Evolutionary conservation across 768 basidiomycete genomes (phyloP).

Genomic region (Exsudoporus frostii): DNA sequence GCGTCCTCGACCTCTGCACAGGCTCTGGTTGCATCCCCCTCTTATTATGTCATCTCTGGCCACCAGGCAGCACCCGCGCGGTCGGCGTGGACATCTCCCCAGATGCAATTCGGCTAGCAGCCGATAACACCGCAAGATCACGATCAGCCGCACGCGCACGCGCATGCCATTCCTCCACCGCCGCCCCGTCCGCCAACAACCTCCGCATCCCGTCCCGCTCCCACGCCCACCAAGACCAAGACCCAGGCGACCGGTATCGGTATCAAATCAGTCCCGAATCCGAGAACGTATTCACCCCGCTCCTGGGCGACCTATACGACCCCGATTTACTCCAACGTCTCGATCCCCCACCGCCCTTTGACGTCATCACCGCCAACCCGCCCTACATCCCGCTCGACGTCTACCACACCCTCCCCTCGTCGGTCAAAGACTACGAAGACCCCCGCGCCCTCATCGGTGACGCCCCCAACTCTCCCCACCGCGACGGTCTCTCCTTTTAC

Average conservation of each 20-base stretch:
- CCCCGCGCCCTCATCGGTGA: conserved; percentile 79
- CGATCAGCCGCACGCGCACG: not conserved
- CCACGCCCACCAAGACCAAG: not conserved
- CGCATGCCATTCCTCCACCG: conserved; percentile 8
- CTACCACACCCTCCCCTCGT: conserved; percentile 59
- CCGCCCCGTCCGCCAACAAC: not conserved
- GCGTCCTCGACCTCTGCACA: conserved; percentile 86
- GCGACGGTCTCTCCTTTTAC: conserved; percentile 66
- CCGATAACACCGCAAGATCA: conserved; percentile 39
- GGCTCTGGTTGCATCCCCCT: conserved; percentile 92
- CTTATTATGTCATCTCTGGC: conserved; percentile 67
- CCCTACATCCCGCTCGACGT: conserved; percentile 77
- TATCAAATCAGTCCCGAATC: not conserved
- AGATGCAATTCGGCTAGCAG: conserved; percentile 51
- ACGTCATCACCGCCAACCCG: conserved; percentile 81
- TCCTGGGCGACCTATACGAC: conserved; percentile 45
- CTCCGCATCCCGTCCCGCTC: not conserved
- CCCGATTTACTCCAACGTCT: conserved; percentile 25
- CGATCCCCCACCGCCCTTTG: conserved; percentile 50
- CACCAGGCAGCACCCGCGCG: conserved; percentile 50
- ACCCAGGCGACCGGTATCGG: not conserved
- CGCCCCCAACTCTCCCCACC: conserved; percentile 34
- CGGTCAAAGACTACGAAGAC: conserved; percentile 80
- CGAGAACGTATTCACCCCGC: conserved; percentile 34
- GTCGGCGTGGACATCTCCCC: conserved; percentile 67